phyloP scores from a whole-genome alignment of 257 asterid genomes.

The Apocynum venetum region DNA sequence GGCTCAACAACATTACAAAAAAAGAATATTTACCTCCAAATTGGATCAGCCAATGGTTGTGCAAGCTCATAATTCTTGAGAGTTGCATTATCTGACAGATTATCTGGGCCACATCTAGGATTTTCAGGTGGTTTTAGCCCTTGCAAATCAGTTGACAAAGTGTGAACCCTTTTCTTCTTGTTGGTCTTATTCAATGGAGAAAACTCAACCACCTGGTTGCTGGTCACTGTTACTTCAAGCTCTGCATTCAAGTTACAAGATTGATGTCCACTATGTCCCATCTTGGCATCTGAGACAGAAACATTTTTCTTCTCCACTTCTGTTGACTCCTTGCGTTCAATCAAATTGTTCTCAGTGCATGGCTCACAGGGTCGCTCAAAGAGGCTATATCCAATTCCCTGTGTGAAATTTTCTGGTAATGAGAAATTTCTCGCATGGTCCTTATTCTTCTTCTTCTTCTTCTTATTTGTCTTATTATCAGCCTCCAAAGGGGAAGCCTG shows the following conservation, averaged over 20 bases:
- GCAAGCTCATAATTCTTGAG: constrained; percentile 18
- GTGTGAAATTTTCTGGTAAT: constrained; percentile 7
- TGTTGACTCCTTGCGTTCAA: background rate
- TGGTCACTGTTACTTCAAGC: background rate
- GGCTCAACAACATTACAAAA: constrained; percentile 10
- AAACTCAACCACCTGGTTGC: background rate
- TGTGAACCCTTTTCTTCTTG: background rate
- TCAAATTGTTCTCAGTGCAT: background rate
- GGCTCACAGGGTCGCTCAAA: constrained; percentile 16
- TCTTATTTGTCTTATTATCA: background rate
- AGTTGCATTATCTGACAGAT: constrained; percentile 14
- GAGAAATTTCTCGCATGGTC: constrained; percentile 1
- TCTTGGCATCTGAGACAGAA: constrained; percentile 2
- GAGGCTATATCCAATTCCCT: constrained; percentile 11
- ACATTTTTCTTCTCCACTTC: constrained; percentile 6
- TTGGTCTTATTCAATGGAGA: background rate
- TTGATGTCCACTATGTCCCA: background rate
- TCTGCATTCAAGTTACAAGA: background rate
- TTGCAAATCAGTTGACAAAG: constrained; percentile 9
- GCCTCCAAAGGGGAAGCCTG: background rate
- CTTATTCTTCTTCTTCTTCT: constrained; percentile 17
- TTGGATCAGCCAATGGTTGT: constrained; percentile 38
- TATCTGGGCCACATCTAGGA: constrained; percentile 12
- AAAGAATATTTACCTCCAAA: constrained; percentile 63
- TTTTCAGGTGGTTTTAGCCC: constrained; percentile 4